Base-by-base conservation (phyloP, 2,329 filamentous ascomycete genomes). In the Ascochyta viciae-villosae region DNA sequence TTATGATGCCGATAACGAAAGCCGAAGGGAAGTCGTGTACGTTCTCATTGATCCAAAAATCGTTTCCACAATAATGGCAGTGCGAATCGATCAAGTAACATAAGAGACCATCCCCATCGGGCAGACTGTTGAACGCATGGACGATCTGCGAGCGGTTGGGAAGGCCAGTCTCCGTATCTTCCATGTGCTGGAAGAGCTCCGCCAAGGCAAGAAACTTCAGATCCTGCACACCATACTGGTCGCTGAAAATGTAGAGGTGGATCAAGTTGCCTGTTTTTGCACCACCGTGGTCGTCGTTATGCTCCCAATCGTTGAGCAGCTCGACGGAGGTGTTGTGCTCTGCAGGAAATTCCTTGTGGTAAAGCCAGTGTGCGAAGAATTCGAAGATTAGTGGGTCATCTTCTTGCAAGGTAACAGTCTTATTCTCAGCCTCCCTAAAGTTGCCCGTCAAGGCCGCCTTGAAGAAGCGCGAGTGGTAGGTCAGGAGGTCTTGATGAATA, bases 361-460 rank as follows among this genome's bases (percentile, higher is more conserved):
- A 61, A 12, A 65, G 35, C 62, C 62, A 67, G 33, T 65, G 52
- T n/a, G 60, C 38, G 34, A 60, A 58, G 38, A 55, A 42, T 42
- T 63, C 51, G 45, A 65, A 63, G 5, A 23, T 49, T 2, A 40
- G 5, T 0, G 35, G 13, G 4, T 54, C 19, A 2, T 60, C 55
- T 4, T 62, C 50, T 37, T 33, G 12, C 6, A 62, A 34, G 3
- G 34, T 31, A 10, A 67, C 46, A 3, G 43, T 27, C 37, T 51
- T 62, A 3, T 62, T 52, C 27, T 52, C 31, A 24, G 53, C 52
- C 22, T 65, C 63, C 23, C 61, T 62, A 52, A 62, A 65, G 3
- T 29, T 24, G 2, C 49, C 49, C 0, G 33, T 44, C 12, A 51
- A 13, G 4, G 49, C 49, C 1, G 41, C 49, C 5, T n/a, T 16